Base-by-base conservation (phyloP, 2,329 filamentous ascomycete genomes). In the Colletotrichum lentis region DNA sequence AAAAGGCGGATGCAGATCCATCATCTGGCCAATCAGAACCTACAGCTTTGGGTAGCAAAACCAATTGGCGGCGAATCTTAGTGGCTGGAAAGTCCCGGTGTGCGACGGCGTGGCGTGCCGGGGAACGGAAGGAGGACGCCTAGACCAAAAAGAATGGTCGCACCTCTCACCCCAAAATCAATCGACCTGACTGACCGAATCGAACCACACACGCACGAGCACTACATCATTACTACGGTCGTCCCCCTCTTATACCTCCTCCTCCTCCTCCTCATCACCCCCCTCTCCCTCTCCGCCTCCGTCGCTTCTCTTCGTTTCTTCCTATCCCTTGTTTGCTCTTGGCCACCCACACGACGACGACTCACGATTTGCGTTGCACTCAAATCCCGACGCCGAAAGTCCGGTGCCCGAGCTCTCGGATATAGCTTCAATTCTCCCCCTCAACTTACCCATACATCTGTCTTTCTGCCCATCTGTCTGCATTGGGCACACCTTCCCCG, bases 151-250 rank as follows among this genome's bases (percentile, higher is more conserved):
- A 66, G 50, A 66, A 59, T 39, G 58, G 62, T 49, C 55, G 55
- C 62, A 65, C 50, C 60, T 66, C 56, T 66, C 37, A 56, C 31
- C 62, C 66, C 66, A 66, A 69, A 61, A 66, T 69, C 66, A 67
- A 50, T 66, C 66, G 56, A 69, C 56, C 62, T 69, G 8, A 10
- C 31, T 7, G 31, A 35, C 31, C 31, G 31, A 35, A 61, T 69
- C 66, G 54, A 66, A 66, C 66, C 62, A 69, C 58, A 53, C 18
- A 52, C 66, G 66, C 66, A 69, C 66, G 50, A 62, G 62, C 66
- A 54, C 56, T 66, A 61, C 66, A 69, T 69, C 66, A 69, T 69
- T 57, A 46, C 56, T 47, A 37, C 66, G 52, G 61, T 49, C 47
- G 31, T 35, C 24, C 50, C 52, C 27, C 37, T 39, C 43, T 55